Conservation (phyloP, 805 yeast genomes). For the Allodekkera sacchari region DNA sequence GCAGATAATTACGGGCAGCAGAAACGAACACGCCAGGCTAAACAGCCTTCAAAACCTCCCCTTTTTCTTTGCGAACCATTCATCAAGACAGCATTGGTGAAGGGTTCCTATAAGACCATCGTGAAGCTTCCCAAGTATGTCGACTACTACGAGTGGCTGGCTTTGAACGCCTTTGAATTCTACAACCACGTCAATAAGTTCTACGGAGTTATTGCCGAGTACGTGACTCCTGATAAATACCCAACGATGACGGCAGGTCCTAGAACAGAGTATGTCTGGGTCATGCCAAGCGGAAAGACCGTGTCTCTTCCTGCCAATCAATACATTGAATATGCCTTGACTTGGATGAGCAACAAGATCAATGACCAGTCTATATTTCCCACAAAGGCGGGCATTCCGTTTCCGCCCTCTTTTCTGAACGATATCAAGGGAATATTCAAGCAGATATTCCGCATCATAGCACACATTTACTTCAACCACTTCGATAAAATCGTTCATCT, state of each 20-base stretch:
- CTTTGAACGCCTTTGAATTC: slow-evolving; percentile 84
- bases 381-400: slow-evolving; percentile 80
- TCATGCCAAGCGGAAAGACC: slow-evolving; percentile 61
- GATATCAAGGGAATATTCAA: slow-evolving; percentile 81
- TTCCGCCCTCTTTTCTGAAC: slow-evolving; percentile 75
- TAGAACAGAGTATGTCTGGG: slow-evolving; percentile 84
- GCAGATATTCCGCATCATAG: slow-evolving; percentile 93
- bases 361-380: slow-evolving; percentile 90
- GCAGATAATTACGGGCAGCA: slow-evolving; percentile 14
- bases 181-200: slow-evolving; percentile 80
- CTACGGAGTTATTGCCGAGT: slow-evolving; percentile 85
- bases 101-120: slow-evolving; percentile 93
- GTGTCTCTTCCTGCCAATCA: slow-evolving; percentile 86
- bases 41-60: slow-evolving; percentile 30
- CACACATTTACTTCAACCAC: slow-evolving; percentile 90
- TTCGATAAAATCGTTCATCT: slow-evolving; percentile 90
- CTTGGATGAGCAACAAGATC: slow-evolving; percentile 83
- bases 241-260: slow-evolving; percentile 97
- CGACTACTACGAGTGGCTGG: slow-evolving; percentile 92
- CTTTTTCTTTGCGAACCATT: slow-evolving; percentile 87
- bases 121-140: slow-evolving; percentile 94
- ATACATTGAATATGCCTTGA: slow-evolving; percentile 83
- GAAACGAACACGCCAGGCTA: slow-evolving; percentile 15
- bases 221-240: slow-evolving; percentile 79
- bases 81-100: slow-evolving; percentile 87